These are phyloP conservation scores for Strobilomyces echinocephalus DNA, from an alignment of 768 basidiomycete genomes.

Conservation along the genomic window DNA sequence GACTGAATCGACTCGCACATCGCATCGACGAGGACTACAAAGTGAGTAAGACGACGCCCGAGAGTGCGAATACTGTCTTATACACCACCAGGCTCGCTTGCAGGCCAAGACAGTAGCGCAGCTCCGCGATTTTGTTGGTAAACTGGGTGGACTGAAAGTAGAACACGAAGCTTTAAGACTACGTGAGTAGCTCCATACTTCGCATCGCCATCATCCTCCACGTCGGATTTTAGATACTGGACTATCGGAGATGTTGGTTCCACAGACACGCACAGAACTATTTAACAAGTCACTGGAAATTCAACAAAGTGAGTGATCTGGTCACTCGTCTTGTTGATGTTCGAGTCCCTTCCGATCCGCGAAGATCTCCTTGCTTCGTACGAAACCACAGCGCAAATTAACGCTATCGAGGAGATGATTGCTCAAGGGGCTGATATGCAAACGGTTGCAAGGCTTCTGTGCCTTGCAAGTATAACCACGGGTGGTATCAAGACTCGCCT, in stretches of 20 bases:
- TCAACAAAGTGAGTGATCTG: conserved; percentile 73
- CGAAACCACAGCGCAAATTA: conserved; percentile 72
- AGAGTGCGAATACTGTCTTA: conserved; percentile 2
- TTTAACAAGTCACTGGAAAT: conserved; percentile 93
- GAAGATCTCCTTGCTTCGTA: conserved; percentile 93
- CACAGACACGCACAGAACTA: conserved; percentile 75
- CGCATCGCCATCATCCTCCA: conserved; percentile 2
- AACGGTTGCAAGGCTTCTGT: conserved; percentile 71
- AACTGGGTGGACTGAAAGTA: conserved; percentile 84
- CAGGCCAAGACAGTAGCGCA: conserved; percentile 90
- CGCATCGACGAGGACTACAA: conserved; percentile 92
- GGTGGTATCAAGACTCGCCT: conserved; percentile 85
- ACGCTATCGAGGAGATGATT: conserved; percentile 87
- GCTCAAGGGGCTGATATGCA: conserved; percentile 82
- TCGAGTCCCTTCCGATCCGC: neutral
- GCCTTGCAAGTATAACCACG: conserved; percentile 77
- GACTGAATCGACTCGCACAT: conserved; percentile 74
- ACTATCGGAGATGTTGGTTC: conserved; percentile 86
- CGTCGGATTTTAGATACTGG: conserved; percentile 66
- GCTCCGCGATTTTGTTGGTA: conserved; percentile 92
- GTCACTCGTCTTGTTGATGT: conserved; percentile 6
- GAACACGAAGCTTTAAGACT: conserved; percentile 87
- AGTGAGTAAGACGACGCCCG: conserved; percentile 34
- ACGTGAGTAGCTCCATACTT: conserved; percentile 49
- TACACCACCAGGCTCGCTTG: conserved; percentile 56